Evolutionary conservation across 352 stramenopile species (phyloP).

Genomic region (Plasmopara muralis): DNA sequence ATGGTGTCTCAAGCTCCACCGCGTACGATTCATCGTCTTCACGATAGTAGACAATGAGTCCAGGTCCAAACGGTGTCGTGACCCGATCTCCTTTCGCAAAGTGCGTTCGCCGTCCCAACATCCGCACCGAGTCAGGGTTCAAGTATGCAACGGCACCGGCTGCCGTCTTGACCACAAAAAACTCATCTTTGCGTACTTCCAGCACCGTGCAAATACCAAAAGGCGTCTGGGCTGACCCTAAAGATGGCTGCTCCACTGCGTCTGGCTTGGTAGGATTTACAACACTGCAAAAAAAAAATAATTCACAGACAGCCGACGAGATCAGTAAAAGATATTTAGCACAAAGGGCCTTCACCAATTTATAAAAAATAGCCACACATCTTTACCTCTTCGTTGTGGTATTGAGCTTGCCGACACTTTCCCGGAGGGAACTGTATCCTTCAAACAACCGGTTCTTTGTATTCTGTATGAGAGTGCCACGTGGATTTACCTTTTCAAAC

Average conservation of each 20-base stretch:
- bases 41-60: conserved; percentile 39
- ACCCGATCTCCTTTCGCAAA: conserved; percentile 45
- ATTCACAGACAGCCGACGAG: not conserved
- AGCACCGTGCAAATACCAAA: conserved; percentile 44
- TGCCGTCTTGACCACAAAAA: conserved; percentile 47
- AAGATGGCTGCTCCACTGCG: conserved; percentile 13
- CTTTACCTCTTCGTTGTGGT: conserved; percentile 37
- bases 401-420: conserved; percentile 63
- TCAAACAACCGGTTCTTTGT: conserved; percentile 78
- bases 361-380: not conserved
- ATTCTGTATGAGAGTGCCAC: conserved; percentile 67
- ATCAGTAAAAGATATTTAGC: not conserved
- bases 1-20: conserved; percentile 34
- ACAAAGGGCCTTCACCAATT: not conserved
- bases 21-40: conserved; percentile 56
- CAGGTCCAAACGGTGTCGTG: conserved; percentile 44
- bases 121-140: conserved; percentile 37
- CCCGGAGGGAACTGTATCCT: conserved; percentile 65
- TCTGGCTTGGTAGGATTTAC: conserved; percentile 23
- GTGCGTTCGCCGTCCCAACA: conserved; percentile 45
- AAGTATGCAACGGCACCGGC: conserved; percentile 44
- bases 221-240: conserved; percentile 42
- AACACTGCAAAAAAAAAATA: conserved; percentile 12
- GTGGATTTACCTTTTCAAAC: conserved; percentile 69
- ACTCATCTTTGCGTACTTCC: conserved; percentile 44